phyloP scores from a whole-genome alignment of 495 filamentous ascomycete species.

The Cudoniella acicularis region DNA sequence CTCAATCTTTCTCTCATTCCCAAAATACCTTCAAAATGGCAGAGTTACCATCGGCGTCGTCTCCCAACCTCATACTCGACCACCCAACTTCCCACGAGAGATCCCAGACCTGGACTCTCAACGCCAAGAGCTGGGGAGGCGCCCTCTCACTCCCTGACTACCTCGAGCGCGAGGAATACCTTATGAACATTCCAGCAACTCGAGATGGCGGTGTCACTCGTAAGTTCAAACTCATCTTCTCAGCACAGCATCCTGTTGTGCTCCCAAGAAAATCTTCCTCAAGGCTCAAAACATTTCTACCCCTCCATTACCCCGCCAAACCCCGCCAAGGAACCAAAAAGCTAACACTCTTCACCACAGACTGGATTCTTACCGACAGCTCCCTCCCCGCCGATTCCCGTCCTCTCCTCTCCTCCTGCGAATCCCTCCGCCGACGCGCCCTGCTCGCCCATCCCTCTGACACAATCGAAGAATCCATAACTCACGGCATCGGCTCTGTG shows the following conservation, averaged over 20 bases:
- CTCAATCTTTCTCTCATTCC: neutral
- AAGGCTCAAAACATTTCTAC: neutral
- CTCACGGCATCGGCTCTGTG: conserved; percentile 82
- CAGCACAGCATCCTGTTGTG: neutral
- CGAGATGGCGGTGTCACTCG: conserved; percentile 66
- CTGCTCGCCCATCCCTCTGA: conserved; percentile 27
- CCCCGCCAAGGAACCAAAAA: neutral
- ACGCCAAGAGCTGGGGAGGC: conserved; percentile 69
- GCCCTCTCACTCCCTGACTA: conserved; percentile 65
- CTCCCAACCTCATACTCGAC: conserved; percentile 60
- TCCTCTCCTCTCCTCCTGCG: conserved; percentile 74
- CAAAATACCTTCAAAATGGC: conserved; percentile 5
- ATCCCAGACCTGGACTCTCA: conserved; percentile 57
- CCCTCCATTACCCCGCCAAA: no score
- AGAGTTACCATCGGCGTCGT: conserved; percentile 52
- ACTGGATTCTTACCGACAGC: conserved; percentile 78
- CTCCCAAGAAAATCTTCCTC: neutral
- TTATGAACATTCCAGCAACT: conserved; percentile 63
- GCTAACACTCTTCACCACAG: conserved; percentile 17
- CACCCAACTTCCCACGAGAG: conserved; percentile 66
- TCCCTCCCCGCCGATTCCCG: conserved; percentile 42
- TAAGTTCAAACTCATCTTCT: neutral
- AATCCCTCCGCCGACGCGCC: conserved; percentile 69
- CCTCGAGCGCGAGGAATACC: conserved; percentile 69
- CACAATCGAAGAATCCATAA: conserved; percentile 59